A percentile compares a stretch with the other conserved stretches of the same genome.
Evolutionary conservation across 495 filamentous ascomycete genomes (phyloP).

Genomic region (Cercophora samala): DNA sequence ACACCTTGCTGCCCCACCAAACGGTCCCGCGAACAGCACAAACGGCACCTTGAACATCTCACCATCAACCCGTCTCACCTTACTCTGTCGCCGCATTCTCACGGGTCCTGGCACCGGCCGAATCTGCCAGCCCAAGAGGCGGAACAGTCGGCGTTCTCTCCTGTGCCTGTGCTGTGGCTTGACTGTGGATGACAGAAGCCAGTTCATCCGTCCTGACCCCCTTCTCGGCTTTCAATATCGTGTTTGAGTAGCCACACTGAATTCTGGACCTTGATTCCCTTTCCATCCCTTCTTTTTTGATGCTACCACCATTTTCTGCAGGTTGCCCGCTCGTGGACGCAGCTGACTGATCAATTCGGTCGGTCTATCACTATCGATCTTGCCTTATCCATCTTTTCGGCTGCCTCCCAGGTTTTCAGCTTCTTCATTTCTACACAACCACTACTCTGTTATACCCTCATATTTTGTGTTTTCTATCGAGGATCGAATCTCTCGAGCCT

Average conservation of each 20-base stretch:
- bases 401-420: slow-evolving; percentile 5
- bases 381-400: slow-evolving; percentile 5
- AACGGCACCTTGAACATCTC: neutral
- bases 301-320: slow-evolving; percentile 3
- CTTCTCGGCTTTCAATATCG: neutral
- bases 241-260: neutral
- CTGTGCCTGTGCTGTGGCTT: slow-evolving; percentile 11
- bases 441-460: neutral
- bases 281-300: neutral
- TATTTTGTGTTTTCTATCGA: slow-evolving; percentile 3
- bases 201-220: neutral
- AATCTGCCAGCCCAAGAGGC: slow-evolving; percentile 19
- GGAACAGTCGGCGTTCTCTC: slow-evolving; percentile 19
- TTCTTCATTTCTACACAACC: neutral
- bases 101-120: neutral
- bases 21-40: neutral
- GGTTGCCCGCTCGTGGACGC: slow-evolving; percentile 4
- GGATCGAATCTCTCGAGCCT: neutral
- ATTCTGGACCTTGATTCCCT: neutral
- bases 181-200: slow-evolving; percentile 2
- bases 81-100: neutral
- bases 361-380: neutral
- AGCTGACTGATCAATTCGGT: slow-evolving; percentile 5
- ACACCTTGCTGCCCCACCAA: neutral
- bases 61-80: neutral